A percentile compares a stretch with the other conserved stretches of the same genome.
phyloP scores from a whole-genome alignment of 805 yeast genomes.

The Starmerella riodocensis region DNA sequence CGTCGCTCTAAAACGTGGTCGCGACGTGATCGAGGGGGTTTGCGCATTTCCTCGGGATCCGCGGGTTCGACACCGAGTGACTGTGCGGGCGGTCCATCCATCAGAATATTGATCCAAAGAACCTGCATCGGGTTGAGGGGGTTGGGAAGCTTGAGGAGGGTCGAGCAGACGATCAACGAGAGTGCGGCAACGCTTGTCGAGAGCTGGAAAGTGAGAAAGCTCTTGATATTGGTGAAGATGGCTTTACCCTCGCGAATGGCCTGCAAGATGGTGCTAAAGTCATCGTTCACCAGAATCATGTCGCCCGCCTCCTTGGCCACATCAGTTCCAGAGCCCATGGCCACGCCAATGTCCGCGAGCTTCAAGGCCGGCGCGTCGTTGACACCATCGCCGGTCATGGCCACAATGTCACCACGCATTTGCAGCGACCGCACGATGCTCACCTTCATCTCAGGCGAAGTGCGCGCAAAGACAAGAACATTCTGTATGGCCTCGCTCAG shows the following conservation, averaged over 20 bases:
- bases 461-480: constrained; percentile 44
- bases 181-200: constrained; percentile 94
- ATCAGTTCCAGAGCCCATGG: constrained; percentile 86
- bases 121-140: constrained; percentile 98
- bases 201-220: constrained; percentile 84
- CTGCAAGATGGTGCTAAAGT: constrained; percentile 79
- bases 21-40: constrained; percentile 84
- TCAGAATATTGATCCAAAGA: constrained; percentile 88
- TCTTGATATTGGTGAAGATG: constrained; percentile 88
- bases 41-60: constrained; percentile 86
- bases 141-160: constrained; percentile 76
- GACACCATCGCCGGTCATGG: constrained; percentile 99
- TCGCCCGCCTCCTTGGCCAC: constrained; percentile 98
- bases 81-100: constrained; percentile 99
- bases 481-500: constrained; percentile 63
- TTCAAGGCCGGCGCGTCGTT: constrained; percentile 98
- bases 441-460: constrained; percentile 41
- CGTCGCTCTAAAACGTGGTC: constrained; percentile 67
- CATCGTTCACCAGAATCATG: constrained; percentile 94
- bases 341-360: constrained; percentile 88
- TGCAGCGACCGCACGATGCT: constrained; percentile 38
- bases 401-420: constrained; percentile 81
- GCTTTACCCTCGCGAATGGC: constrained; percentile 98
- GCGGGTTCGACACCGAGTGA: constrained; percentile 95
- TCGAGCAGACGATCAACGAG: constrained; percentile 73